Evolutionary conservation across 164 flowering plant species (phyloP).

Genomic region (Saururus chinensis): DNA sequence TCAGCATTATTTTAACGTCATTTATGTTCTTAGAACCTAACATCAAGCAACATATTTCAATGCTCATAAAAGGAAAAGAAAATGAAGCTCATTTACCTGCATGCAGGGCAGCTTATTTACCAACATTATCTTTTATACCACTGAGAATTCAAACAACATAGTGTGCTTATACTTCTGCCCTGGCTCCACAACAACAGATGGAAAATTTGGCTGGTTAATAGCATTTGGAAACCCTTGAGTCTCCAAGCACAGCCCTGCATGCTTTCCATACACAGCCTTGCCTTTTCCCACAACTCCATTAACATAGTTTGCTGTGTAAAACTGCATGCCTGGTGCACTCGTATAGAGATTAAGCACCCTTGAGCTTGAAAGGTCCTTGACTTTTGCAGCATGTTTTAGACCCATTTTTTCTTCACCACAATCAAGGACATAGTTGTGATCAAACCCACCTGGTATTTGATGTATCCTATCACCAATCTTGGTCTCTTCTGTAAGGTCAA

Average conservation of each 20-base stretch:
- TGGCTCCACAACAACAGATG: slow-evolving; percentile 64
- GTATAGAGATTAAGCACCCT: slow-evolving; percentile 79
- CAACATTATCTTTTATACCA: slow-evolving; percentile 9
- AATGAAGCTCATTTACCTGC: no score
- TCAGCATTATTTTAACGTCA: no score
- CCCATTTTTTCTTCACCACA: slow-evolving; percentile 63
- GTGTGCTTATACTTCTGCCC: slow-evolving; percentile 71
- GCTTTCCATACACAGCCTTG: slow-evolving; percentile 69
- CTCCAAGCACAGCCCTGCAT: slow-evolving; percentile 74
- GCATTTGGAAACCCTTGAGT: slow-evolving; percentile 96
- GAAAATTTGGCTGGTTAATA: slow-evolving; percentile 77
- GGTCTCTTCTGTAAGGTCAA: slow-evolving; percentile 70
- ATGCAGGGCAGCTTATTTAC: no score
- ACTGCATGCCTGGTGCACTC: slow-evolving; percentile 89
- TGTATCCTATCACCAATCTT: slow-evolving; percentile 47
- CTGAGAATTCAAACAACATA: slow-evolving; percentile 86
- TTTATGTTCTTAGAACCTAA: no score
- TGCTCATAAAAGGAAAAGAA: no score
- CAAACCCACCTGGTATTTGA: slow-evolving; percentile 78
- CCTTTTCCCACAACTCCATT: slow-evolving; percentile 70
- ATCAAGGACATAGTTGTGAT: slow-evolving; percentile 83
- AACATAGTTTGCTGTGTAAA: slow-evolving; percentile 90
- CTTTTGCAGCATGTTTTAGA: slow-evolving; percentile 63
- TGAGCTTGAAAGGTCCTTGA: slow-evolving; percentile 58
- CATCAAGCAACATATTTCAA: no score